Evolutionary conservation across 495 filamentous ascomycete genomes (phyloP), one percentile per base, ranked within the genome.

Genomic region (Aspergillus conjunctus): DNA sequence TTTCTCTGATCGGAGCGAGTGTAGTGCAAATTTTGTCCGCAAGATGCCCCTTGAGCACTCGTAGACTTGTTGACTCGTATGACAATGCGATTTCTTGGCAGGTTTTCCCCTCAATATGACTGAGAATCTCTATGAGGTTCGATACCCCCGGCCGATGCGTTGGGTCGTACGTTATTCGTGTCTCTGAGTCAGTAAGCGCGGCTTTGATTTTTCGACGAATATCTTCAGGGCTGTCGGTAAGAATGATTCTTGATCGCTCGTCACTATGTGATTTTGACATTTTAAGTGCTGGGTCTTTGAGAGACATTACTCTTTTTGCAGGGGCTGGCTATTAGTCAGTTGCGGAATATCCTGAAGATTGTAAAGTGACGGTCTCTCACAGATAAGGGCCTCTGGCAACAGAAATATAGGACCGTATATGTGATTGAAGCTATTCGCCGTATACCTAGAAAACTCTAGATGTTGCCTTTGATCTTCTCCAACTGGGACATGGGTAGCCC

Each of bases 401-500:
- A 85, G 75, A 31, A 93, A 84, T n/a, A 88, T 68, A 0, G 79
- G 64, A 4, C 83, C 81, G 68, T 88, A 92, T 15, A 80, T 71
- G 68, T 88, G 78, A 73, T 97, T 94, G 78, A 98, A 98, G 61
- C 87, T 88, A 57, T 84, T 87, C 22, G 88, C 94, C 60, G 88
- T 87, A 64, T 93, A 85, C 54, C 94, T 80, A 14, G 92, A 85
- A 68, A 97, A 95, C 72, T 98, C 95, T 46, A 98, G 81, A 72
- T 98, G 94, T 68, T 98, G 94, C 51, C 75, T 77, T 74, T 98
- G 94, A 69, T 98, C 94, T 61, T 92, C 90, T 32, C 94, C 94
- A 2, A 98, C 93, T 39, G 94, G 94, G 52, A 98, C 94, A 80
- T 97, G 92, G 0, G 95, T 98, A 41, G 93, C 85, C 39, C 88